Evolutionary conservation across 2,329 filamentous ascomycete genomes (phyloP), one percentile per base, ranked within the genome.

Genomic region (Chaetomiaceae sp.): DNA sequence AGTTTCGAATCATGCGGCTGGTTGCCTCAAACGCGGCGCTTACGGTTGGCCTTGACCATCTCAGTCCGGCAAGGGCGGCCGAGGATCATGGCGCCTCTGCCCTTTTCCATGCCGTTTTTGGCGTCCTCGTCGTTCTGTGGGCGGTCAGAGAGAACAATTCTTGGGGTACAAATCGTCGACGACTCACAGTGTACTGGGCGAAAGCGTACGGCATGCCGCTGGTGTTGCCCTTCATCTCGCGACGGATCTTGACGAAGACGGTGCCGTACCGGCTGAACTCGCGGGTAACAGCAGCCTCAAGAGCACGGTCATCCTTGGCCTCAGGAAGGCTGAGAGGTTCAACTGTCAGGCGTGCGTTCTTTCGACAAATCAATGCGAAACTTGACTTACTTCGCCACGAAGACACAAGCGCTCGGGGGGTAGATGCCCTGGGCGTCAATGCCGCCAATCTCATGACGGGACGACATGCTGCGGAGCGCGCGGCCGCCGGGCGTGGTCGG

Each of bases 131-230:
- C 65, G 11, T 66, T 70, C 76, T 80, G 50, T 20, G 10, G 14
- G 3, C 9, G 15, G 12, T 53, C 19, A 50, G 42, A 35, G 19
- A 38, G 1, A 14, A 20, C 9, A 30, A 24, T 19, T 14, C 6
- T 10, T 12, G 20, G 14, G 6, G 14, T 2, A 1, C 7, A 7
- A 5, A 7, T 19, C 6, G 14, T 6, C 11, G 2, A 30, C 2
- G 20, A 64, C 74, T 67, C 58, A 81, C 79, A 2, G 75, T 81
- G 56, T 70, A 84, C 56, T 84, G 81, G 18, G 72, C 74, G 54
- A 84, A 84, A 0, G 79, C 79, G 57, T 79, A 81, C 0, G 81
- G 81, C 75, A 83, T 81, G 32, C 75, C 68, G 12, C 62, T 62
- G 10, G 48, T 51, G 54, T 83, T 80, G 29, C 75, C 68, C n/a